These are phyloP conservation scores for Ramaria sp. DNA, from an alignment of 768 basidiomycete genomes.

Conservation along the genomic window DNA sequence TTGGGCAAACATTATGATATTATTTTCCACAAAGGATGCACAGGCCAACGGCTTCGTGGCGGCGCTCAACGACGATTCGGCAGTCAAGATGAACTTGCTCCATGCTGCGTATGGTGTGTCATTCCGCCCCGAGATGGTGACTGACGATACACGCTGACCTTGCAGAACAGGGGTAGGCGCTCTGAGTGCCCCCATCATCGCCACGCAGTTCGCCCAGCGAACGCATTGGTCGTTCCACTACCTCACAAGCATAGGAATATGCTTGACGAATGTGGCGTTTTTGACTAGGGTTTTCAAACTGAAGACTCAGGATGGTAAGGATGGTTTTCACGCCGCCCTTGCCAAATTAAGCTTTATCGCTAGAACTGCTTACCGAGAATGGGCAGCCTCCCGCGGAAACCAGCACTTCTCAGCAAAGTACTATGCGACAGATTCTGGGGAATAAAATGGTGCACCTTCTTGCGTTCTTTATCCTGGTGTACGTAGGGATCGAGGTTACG, in stretches of 20 bases:
- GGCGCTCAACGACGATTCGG: conserved; percentile 26
- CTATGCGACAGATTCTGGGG: conserved; percentile 35
- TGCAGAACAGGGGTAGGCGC: conserved; percentile 22
- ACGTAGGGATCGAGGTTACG: conserved; percentile 59
- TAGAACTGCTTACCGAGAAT: conserved; percentile 2
- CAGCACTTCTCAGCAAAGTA: conserved; percentile 2
- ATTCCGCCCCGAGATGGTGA: background rate
- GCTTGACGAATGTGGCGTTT: conserved; percentile 40
- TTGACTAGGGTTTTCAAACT: conserved; percentile 54
- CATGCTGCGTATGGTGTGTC: conserved; percentile 25
- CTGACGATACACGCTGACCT: background rate
- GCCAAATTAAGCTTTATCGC: background rate
- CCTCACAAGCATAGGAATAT: conserved; percentile 57
- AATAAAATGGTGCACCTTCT: conserved; percentile 48
- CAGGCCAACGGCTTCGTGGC: conserved; percentile 37
- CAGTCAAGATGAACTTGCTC: conserved; percentile 29
- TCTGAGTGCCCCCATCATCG: conserved; percentile 50
- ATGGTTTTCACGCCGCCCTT: background rate
- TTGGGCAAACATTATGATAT: background rate
- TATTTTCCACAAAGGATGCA: conserved; percentile 24
- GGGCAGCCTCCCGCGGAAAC: conserved; percentile 7
- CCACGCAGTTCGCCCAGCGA: conserved; percentile 69
- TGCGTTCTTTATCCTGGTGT: conserved; percentile 53
- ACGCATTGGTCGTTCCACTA: conserved; percentile 71
- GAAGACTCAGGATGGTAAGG: conserved; percentile 56